These are phyloP conservation scores for Penicillium soppii DNA, from an alignment of 495 filamentous ascomycete species.

Conservation along the genomic window DNA sequence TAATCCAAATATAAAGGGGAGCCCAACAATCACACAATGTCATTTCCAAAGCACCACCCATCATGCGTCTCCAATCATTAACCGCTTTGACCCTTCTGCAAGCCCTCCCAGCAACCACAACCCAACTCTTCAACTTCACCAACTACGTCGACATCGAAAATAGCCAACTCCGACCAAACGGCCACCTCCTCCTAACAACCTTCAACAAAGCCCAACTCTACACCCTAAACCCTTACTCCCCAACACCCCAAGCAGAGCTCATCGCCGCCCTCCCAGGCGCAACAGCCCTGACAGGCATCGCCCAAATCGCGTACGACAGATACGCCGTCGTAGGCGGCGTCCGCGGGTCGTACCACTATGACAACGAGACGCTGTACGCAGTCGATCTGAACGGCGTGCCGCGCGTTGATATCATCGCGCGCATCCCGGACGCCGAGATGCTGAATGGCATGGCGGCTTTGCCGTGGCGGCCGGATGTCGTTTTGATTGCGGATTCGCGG, in stretches of 20 bases:
- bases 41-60: not conserved
- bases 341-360: slow-evolving; percentile 27
- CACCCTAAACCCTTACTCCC: slow-evolving; percentile 21
- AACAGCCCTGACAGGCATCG: slow-evolving; percentile 36
- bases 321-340: slow-evolving; percentile 38
- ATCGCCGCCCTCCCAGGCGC: slow-evolving; percentile 37
- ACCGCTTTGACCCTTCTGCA: too few species aligned
- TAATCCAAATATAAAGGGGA: not conserved
- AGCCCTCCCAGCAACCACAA: not conserved
- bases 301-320: slow-evolving; percentile 35
- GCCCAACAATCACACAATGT: not conserved
- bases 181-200: slow-evolving; percentile 42
- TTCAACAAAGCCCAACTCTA: slow-evolving; percentile 28
- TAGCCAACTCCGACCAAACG: slow-evolving; percentile 45
- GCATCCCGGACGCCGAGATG: slow-evolving; percentile 34
- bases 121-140: slow-evolving; percentile 24
- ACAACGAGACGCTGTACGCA: slow-evolving; percentile 28
- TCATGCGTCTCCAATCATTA: too few species aligned
- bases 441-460: slow-evolving; percentile 40
- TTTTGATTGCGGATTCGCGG: slow-evolving; percentile 38
- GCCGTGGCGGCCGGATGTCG: slow-evolving; percentile 10
- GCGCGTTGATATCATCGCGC: slow-evolving; percentile 19
- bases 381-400: slow-evolving; percentile 31
- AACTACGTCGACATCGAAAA: slow-evolving; percentile 38
- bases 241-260: slow-evolving; percentile 26